A percentile compares a stretch with the other conserved stretches of the same genome.
These are phyloP conservation scores for Sinapis alba DNA, from an alignment of 441 rosid genomes.

Conservation along the genomic window DNA sequence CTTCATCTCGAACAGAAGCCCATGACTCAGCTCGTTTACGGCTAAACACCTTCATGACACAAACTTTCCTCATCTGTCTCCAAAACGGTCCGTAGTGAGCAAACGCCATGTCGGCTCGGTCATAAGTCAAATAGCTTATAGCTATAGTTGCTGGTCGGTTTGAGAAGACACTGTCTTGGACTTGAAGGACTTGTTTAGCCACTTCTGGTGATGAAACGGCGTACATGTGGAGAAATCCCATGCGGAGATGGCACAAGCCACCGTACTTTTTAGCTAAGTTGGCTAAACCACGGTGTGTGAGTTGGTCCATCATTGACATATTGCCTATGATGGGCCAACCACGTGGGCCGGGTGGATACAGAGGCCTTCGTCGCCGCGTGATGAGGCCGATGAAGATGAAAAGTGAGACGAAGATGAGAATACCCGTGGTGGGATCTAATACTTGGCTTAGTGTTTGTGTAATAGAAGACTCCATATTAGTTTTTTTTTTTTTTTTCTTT, in stretches of 20 bases:
- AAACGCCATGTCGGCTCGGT: constrained; percentile 95
- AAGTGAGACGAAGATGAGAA: constrained; percentile 43
- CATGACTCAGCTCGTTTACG: constrained; percentile 93
- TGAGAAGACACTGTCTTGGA: constrained; percentile 80
- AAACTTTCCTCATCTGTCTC: constrained; percentile 95
- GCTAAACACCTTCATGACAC: constrained; percentile 89
- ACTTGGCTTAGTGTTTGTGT: constrained; percentile 43
- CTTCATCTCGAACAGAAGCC: constrained; percentile 91
- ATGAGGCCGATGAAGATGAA: constrained; percentile 47
- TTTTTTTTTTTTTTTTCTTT: neutral
- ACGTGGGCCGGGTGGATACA: constrained; percentile 85
- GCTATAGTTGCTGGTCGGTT: constrained; percentile 88
- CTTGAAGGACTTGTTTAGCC: constrained; percentile 83
- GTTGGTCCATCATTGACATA: constrained; percentile 85
- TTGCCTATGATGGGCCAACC: constrained; percentile 90
- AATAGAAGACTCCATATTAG: constrained; percentile 46
- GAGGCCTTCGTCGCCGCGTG: constrained; percentile 41
- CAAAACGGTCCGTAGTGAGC: constrained; percentile 96
- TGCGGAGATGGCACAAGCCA: constrained; percentile 74
- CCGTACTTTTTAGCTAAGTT: constrained; percentile 66
- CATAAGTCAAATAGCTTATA: constrained; percentile 78
- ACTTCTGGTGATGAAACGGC: constrained; percentile 71
- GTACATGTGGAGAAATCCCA: constrained; percentile 78
- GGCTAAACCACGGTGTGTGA: constrained; percentile 88
- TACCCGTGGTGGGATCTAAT: constrained; percentile 35